Conservation (phyloP, 495 filamentous ascomycete genomes). For the Neurospora intermedia region DNA sequence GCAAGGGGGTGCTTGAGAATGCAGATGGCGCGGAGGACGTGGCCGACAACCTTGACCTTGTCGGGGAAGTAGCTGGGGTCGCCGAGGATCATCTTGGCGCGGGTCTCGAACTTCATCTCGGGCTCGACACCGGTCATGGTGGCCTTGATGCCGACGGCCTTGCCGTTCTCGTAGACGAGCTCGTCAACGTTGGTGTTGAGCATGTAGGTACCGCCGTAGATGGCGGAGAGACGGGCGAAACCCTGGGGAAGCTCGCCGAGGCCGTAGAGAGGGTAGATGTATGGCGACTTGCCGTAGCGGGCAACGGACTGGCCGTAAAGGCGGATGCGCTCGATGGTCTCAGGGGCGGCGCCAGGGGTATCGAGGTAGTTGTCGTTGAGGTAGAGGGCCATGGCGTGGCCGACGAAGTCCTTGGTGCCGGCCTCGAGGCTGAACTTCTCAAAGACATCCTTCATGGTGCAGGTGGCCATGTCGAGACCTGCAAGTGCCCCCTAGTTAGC, state of each 20-base stretch:
- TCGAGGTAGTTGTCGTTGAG: conserved; percentile 78
- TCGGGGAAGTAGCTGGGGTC: conserved; percentile 94
- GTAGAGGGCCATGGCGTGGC: conserved; percentile 97
- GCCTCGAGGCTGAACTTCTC: conserved; percentile 92
- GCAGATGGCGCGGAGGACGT: conserved; percentile 93
- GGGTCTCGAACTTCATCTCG: conserved; percentile 90
- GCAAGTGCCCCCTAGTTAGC: not conserved
- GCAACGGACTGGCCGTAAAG: conserved; percentile 98
- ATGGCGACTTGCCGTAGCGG: conserved; percentile 95
- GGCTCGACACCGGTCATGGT: conserved; percentile 82
- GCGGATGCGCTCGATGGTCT: conserved; percentile 83
- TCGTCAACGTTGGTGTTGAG: conserved; percentile 91
- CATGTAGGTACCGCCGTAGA: conserved; percentile 99
- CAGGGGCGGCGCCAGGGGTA: conserved; percentile 59
- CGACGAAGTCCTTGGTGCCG: conserved; percentile 90
- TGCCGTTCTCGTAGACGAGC: conserved; percentile 66
- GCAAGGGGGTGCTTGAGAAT: conserved; percentile 91
- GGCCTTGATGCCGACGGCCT: conserved; percentile 88
- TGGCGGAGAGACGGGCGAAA: conserved; percentile 92
- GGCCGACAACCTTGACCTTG: conserved; percentile 76
- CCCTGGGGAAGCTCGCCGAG: conserved; percentile 96
- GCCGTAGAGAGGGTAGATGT: conserved; percentile 98
- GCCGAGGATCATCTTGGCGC: conserved; percentile 89
- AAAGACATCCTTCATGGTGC: conserved; percentile 94
- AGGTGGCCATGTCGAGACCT: conserved; percentile 71